Base-by-base conservation (phyloP, 192 early-diverging fungal species). In the Entomortierella beljakovae region DNA sequence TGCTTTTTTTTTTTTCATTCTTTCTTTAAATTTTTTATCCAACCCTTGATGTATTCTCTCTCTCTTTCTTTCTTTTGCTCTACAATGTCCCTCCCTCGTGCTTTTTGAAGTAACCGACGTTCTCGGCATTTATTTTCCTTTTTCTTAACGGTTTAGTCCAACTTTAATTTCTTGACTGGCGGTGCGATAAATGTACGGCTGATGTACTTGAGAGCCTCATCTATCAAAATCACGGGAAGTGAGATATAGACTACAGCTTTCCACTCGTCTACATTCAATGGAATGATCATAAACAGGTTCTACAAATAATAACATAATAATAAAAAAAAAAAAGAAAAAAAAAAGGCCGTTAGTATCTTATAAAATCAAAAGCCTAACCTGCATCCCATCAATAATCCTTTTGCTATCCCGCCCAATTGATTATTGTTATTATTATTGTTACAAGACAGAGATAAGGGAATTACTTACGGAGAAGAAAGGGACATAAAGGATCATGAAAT, bases 401-500 rank as follows among this genome's bases (percentile, higher is more conserved):
- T n/a, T n/a, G n/a, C n/a, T n/a, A n/a, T n/a, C n/a, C n/a, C n/a
- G n/a, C n/a, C n/a, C n/a, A n/a, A n/a, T n/a, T n/a, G n/a, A n/a
- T n/a, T n/a, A n/a, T n/a, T n/a, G n/a, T n/a, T n/a, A n/a, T n/a
- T n/a, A n/a, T n/a, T n/a, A n/a, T n/a, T n/a, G n/a, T n/a, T 9
- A 40, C 37, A 8, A 51, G 22, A 10, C 3, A 28, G 13, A 18
- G 23, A 52, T 20, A 22, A 20, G 6, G 38, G 13, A 61, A 35
- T 25, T 32, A 64, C 65, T 70, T 80, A 83, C 82, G 68, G 93
- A 88, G 81, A 99, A 96, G 89, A 98, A 95, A 49, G 98, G 98
- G 40, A 98, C 92, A 73, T 99, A 98, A 33, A 99, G 90, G 71
- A 99, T 98, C 82, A 94, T 90, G 71, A 98, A 93, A 85, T 99